Percentiles rank a stretch among this genome's conserved stretches.
Evolutionary conservation across 2,329 filamentous ascomycete species (phyloP).

Genomic region (Dactylellina cionopaga): DNA sequence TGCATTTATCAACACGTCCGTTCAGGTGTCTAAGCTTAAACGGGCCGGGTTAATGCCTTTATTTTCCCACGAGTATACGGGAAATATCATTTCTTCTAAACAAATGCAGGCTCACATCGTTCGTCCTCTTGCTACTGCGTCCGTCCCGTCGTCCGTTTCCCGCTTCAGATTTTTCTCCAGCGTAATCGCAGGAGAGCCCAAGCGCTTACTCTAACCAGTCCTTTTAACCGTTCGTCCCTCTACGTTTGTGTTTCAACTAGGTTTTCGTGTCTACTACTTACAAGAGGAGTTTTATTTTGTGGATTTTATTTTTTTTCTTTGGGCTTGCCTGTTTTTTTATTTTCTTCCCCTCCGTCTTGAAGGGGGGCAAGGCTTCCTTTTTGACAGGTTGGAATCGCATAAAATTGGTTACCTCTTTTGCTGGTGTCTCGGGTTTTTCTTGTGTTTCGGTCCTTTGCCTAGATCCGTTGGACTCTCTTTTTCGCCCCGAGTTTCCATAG

Average conservation of each 20-base stretch:
- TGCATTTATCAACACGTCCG: slow-evolving; percentile 27
- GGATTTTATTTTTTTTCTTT: not conserved
- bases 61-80: slow-evolving; percentile 33
- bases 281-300: too few relatives aligned
- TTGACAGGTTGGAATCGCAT: slow-evolving; percentile 10
- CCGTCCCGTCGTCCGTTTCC: slow-evolving; percentile 31
- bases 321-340: not conserved
- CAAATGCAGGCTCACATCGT: not conserved
- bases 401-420: not conserved
- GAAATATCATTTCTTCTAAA: not conserved
- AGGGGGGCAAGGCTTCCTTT: slow-evolving; percentile 1
- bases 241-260: not conserved
- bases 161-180: slow-evolving; percentile 16
- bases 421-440: not conserved
- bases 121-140: not conserved
- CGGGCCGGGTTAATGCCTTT: slow-evolving; percentile 9
- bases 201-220: slow-evolving; percentile 35
- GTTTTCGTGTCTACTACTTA: too few relatives aligned
- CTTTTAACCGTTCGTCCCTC: slow-evolving; percentile 20
- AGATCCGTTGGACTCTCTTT: not conserved
- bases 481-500: slow-evolving; percentile 47
- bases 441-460: slow-evolving; percentile 33
- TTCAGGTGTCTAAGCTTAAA: slow-evolving; percentile 28
- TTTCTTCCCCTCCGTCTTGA: slow-evolving; percentile 9
- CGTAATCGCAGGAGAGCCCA: slow-evolving; percentile 8